A percentile compares a stretch with the other conserved stretches of the same genome.
These are phyloP conservation scores for Hypoxylon crocopeplum DNA, from an alignment of 495 filamentous ascomycete species.

Conservation along the genomic window DNA sequence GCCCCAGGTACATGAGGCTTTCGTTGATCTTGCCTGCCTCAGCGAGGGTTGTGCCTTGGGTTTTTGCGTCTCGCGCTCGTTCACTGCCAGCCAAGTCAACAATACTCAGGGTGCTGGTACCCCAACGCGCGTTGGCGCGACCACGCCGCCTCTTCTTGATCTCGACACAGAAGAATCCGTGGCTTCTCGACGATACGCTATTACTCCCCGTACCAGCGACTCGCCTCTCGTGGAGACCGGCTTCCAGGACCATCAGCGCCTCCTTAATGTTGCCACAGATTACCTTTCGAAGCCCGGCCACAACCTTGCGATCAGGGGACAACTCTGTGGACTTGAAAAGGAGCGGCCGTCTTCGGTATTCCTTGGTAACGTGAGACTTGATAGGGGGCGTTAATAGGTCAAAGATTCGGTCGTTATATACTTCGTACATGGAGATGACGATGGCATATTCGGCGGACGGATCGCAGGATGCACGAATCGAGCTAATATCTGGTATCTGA, in stretches of 20 bases:
- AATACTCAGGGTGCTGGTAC: constrained; percentile 81
- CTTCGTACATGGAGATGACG: constrained; percentile 96
- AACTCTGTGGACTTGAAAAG: constrained; percentile 88
- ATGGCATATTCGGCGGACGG: constrained; percentile 83
- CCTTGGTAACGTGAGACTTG: constrained; percentile 62
- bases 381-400: constrained; percentile 75
- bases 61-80: constrained; percentile 90
- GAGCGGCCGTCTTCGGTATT: constrained; percentile 73
- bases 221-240: constrained; percentile 83
- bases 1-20: constrained; percentile 95
- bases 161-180: constrained; percentile 96
- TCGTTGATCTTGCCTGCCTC: constrained; percentile 99
- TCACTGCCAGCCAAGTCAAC: constrained; percentile 96
- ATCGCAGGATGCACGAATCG: constrained; percentile 71
- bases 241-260: constrained; percentile 88
- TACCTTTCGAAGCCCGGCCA: constrained; percentile 89
- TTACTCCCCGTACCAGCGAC: constrained; percentile 92
- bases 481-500: constrained; percentile 74
- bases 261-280: constrained; percentile 85
- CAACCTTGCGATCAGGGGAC: constrained; percentile 86
- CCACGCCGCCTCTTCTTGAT: constrained; percentile 79
- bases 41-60: constrained; percentile 85
- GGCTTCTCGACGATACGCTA: constrained; percentile 84
- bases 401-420: constrained; percentile 98
- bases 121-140: constrained; percentile 69